Evolutionary conservation across 2,329 filamentous ascomycete genomes (phyloP).

Genomic region (Sarocladiaceae sp.): DNA sequence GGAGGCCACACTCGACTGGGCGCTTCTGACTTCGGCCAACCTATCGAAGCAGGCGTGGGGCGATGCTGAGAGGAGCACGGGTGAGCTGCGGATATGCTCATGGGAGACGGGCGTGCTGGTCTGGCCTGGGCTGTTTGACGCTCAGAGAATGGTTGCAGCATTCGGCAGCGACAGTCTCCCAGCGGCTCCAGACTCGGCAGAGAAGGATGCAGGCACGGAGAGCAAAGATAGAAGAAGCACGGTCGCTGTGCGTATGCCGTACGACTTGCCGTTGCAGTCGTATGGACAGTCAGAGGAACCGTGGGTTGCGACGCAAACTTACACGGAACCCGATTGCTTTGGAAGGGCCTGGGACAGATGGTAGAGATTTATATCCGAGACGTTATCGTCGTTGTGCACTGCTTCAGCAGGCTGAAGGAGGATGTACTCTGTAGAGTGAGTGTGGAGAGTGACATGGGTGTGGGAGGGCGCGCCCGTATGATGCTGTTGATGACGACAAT

Average conservation of each 20-base stretch:
- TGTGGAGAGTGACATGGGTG: background rate
- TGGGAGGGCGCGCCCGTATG: no score
- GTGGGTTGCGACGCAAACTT: constrained; percentile 63
- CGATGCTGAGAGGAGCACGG: constrained; percentile 47
- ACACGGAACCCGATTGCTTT: constrained; percentile 57
- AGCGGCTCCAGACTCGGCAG: constrained; percentile 13
- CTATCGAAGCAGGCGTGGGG: constrained; percentile 88
- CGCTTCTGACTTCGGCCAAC: constrained; percentile 84
- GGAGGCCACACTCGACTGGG: constrained; percentile 66
- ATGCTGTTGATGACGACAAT: no score
- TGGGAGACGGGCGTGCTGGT: constrained; percentile 81
- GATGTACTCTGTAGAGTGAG: no score
- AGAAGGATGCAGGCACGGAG: constrained; percentile 13
- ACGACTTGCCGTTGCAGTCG: constrained; percentile 64
- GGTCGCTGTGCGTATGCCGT: constrained; percentile 75
- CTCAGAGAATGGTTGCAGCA: constrained; percentile 57
- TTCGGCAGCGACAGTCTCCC: constrained; percentile 60
- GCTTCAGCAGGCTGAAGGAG: no score
- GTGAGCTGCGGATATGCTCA: constrained; percentile 65
- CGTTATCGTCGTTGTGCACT: background rate
- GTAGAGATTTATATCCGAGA: background rate
- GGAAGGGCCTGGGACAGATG: constrained; percentile 33
- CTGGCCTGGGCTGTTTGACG: constrained; percentile 60
- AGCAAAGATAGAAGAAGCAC: constrained; percentile 24
- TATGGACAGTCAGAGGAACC: constrained; percentile 62